phyloP scores from a whole-genome alignment of 2,329 filamentous ascomycete genomes.

The Ploettnerulaceae sp. region DNA sequence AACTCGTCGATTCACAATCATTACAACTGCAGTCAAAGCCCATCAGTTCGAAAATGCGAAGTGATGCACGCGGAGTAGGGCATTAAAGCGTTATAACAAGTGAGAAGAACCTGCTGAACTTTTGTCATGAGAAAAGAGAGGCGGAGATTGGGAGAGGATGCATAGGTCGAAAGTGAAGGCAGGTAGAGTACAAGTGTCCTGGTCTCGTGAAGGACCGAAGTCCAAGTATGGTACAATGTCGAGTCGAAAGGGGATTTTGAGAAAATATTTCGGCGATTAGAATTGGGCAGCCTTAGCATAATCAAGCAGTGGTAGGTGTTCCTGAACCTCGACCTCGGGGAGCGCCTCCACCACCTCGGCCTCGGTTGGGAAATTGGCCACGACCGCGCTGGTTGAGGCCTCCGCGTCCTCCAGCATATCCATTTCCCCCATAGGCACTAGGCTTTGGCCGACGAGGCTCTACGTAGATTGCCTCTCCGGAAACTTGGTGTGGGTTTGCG shows the following conservation, averaged over 20 bases:
- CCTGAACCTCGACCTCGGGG: conserved; percentile 18
- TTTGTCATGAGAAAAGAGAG: conserved; percentile 13
- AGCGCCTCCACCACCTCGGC: conserved; percentile 18
- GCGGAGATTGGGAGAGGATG: conserved; percentile 13
- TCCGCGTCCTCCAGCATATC: conserved; percentile 58
- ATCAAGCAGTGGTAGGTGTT: conserved; percentile 18
- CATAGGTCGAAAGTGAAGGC: conserved; percentile 6
- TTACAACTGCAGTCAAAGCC: conserved; percentile 11
- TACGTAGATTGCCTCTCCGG: conserved; percentile 75
- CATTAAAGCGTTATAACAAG: conserved; percentile 16
- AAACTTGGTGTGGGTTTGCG: conserved; percentile 81
- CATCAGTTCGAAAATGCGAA: conserved; percentile 21
- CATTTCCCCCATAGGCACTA: conserved; percentile 64
- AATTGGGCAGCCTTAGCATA: neutral
- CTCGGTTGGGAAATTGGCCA: conserved; percentile 46
- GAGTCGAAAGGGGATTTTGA: conserved; percentile 6
- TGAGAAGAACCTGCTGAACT: conserved; percentile 16
- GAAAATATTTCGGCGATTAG: conserved; percentile 3
- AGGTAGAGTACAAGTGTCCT: conserved; percentile 18
- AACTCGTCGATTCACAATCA: conserved; percentile 10
- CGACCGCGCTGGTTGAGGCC: conserved; percentile 59
- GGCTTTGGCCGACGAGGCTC: conserved; percentile 83
- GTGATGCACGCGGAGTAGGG: conserved; percentile 12
- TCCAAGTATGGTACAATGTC: conserved; percentile 22
- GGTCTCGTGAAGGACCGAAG: conserved; percentile 10